phyloP scores from a whole-genome alignment of 345 rosid genomes.

The Arabis alpina region DNA sequence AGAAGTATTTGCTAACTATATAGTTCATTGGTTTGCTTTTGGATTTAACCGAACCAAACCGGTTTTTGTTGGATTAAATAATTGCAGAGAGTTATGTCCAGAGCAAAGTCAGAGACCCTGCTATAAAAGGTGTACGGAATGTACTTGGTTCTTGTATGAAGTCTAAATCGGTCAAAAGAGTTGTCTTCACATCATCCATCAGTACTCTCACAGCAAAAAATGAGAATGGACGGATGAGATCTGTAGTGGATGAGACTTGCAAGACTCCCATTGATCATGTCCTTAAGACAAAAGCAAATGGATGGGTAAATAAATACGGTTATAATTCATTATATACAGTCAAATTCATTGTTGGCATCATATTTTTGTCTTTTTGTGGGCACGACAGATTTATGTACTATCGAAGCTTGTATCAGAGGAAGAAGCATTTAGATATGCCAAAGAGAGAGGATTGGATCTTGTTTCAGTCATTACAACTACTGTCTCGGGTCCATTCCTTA shows the following conservation, averaged over 20 bases:
- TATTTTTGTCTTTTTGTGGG: neutral
- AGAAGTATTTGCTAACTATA: neutral
- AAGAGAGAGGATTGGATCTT: conserved; percentile 60
- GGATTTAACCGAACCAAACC: conserved; percentile 11
- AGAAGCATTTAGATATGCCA: conserved; percentile 75
- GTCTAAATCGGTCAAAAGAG: conserved; percentile 69
- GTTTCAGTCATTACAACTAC: conserved; percentile 75
- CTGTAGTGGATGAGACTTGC: conserved; percentile 75
- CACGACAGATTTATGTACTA: conserved; percentile 64
- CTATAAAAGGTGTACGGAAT: conserved; percentile 67
- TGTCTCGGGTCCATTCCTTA: conserved; percentile 74
- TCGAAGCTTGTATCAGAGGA: conserved; percentile 75
- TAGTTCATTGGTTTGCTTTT: conserved; percentile 3
- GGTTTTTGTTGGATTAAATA: conserved; percentile 22
- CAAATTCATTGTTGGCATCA: too few relatives aligned
- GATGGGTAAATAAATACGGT: conserved; percentile 62
- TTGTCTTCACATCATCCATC: conserved; percentile 84
- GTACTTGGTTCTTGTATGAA: conserved; percentile 71
- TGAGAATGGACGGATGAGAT: conserved; percentile 57
- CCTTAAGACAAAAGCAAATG: conserved; percentile 63
- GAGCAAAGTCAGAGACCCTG: conserved; percentile 64
- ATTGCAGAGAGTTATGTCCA: conserved; percentile 56
- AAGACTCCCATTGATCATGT: conserved; percentile 55
- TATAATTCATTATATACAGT: too few relatives aligned
- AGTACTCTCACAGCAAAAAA: conserved; percentile 80